A percentile compares a stretch with the other conserved stretches of the same genome.
Evolutionary conservation across 345 rosid species (phyloP).

Genomic region (Boechera retrofracta): DNA sequence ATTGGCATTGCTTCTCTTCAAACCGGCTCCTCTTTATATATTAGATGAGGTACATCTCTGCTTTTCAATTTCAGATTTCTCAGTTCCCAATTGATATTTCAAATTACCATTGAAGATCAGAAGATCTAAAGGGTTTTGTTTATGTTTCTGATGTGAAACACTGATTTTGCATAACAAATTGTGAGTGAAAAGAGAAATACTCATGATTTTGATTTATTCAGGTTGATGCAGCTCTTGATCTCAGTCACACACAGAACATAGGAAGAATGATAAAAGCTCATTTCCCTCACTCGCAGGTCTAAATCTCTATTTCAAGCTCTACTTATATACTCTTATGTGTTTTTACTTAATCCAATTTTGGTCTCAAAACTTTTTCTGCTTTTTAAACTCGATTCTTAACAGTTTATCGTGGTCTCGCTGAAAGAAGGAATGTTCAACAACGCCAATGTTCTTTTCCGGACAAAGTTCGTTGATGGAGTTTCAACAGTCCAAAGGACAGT

Average conservation of each 20-base stretch:
- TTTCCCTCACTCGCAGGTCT: constrained; percentile 78
- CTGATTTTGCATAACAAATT: background rate
- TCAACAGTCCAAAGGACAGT: constrained; percentile 95
- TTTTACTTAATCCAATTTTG: constrained; percentile 7
- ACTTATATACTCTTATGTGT: constrained; percentile 2
- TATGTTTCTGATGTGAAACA: background rate
- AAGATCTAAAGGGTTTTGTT: background rate
- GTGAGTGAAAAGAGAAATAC: background rate
- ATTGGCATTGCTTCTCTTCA: constrained; percentile 93
- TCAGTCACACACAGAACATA: constrained; percentile 97
- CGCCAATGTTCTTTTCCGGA: constrained; percentile 95
- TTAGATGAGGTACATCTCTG: constrained; percentile 78
- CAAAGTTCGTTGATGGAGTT: constrained; percentile 96
- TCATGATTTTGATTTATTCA: constrained; percentile 37
- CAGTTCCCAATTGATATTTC: constrained; percentile 17
- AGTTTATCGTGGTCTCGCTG: constrained; percentile 96
- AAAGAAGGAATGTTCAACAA: constrained; percentile 99
- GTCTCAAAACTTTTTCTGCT: constrained; percentile 9
- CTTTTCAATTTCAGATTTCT: constrained; percentile 4
- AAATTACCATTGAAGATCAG: background rate
- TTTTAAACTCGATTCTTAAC: constrained; percentile 28
- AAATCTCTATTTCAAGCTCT: constrained; percentile 17
- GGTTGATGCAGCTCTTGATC: constrained; percentile 98
- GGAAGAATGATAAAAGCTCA: constrained; percentile 89
- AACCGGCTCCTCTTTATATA: constrained; percentile 97